Evolutionary conservation across 805 yeast genomes (phyloP).

Genomic region (Saccharomyces cerevisiae): DNA sequence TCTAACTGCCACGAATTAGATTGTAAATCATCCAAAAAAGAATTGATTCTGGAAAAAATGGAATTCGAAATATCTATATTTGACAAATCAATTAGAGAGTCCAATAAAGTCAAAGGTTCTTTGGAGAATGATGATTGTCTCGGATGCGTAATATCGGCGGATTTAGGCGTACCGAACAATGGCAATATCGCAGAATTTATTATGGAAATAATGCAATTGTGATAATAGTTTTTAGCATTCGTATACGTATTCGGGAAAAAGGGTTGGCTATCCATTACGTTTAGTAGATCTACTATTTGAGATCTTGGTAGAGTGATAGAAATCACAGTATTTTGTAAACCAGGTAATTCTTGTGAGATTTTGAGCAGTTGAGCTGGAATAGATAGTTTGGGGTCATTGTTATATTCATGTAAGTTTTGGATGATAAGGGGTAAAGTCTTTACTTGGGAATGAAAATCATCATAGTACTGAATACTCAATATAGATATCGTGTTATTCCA

Average conservation of each 20-base stretch:
- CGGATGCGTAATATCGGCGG: not conserved
- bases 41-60: slow-evolving; percentile 10
- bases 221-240: slow-evolving; percentile 6
- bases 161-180: slow-evolving; percentile 7
- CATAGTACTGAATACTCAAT: slow-evolving; percentile 11
- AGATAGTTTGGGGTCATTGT: not conserved
- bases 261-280: slow-evolving; percentile 4
- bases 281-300: slow-evolving; percentile 2
- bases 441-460: not conserved
- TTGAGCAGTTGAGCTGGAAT: slow-evolving; percentile 6
- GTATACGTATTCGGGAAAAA: slow-evolving; percentile 3
- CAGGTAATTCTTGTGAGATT: slow-evolving; percentile 2
- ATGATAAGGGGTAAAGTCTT: slow-evolving; percentile 9
- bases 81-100: slow-evolving; percentile 7
- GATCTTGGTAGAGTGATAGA: slow-evolving; percentile 11
- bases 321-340: slow-evolving; percentile 5
- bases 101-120: slow-evolving; percentile 1
- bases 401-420: not conserved
- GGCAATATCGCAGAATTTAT: slow-evolving; percentile 6
- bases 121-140: not conserved
- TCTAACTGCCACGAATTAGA: slow-evolving; percentile 14
- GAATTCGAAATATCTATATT: slow-evolving; percentile 4
- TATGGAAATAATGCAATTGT: slow-evolving; percentile 9
- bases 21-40: slow-evolving; percentile 7
- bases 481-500: slow-evolving; percentile 5